These are phyloP conservation scores for Adiantum capillusveneris DNA, from an alignment of 75 land plant genomes.

Conservation along the genomic window DNA sequence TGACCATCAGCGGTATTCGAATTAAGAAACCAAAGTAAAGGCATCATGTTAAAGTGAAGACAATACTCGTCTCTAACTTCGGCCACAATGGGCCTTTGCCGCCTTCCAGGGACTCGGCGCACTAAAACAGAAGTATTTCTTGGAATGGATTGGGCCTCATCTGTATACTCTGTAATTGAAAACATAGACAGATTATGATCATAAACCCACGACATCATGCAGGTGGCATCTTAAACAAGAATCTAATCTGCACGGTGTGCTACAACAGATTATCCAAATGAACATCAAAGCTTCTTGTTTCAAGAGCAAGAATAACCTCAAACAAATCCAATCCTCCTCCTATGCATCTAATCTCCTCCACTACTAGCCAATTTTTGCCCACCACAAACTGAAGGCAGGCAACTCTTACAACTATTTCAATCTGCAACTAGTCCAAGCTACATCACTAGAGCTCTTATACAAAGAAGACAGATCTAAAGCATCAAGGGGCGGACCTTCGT, in stretches of 20 bases:
- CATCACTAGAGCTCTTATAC: conserved; percentile 1
- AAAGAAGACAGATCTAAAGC: too few species aligned
- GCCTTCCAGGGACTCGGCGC: conserved; percentile 85
- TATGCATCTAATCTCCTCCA: too few species aligned
- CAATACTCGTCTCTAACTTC: conserved; percentile 53
- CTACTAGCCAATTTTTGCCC: too few species aligned
- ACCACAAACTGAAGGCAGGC: too few species aligned
- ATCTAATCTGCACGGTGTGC: not conserved
- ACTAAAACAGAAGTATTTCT: conserved; percentile 87
- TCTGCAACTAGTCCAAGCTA: not conserved
- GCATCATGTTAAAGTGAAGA: conserved; percentile 12
- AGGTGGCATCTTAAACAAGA: not conserved
- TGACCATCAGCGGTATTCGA: too few species aligned
- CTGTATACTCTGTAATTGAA: conserved; percentile 72
- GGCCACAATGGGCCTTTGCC: conserved; percentile 65
- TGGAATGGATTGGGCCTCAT: conserved; percentile 75
- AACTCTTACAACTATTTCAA: too few species aligned
- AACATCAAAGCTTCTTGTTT: too few species aligned
- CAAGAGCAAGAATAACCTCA: too few species aligned
- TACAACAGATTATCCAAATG: not conserved
- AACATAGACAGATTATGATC: conserved; percentile 12
- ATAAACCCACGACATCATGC: not conserved
- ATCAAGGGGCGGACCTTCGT: conserved; percentile 67
- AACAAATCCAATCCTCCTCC: too few species aligned
- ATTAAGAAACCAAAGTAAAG: too few species aligned